Conservation (phyloP, 352 stramenopile genomes). For the Pythium plurisporium region DNA sequence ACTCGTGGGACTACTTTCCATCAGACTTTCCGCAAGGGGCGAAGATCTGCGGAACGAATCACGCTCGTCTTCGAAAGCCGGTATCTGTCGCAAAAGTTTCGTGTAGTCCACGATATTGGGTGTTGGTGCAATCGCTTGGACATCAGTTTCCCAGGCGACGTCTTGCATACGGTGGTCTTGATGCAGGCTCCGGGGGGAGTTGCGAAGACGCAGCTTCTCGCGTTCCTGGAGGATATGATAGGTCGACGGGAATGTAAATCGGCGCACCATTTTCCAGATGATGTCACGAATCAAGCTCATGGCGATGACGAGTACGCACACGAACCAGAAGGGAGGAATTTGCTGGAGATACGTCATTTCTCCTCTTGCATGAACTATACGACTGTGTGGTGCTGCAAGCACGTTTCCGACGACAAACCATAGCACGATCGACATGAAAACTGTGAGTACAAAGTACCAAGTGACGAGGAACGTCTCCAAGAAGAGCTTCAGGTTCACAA, state of each 20-base stretch:
- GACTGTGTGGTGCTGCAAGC: conserved; percentile 42
- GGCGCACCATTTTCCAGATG: conserved; percentile 72
- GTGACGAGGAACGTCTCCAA: conserved; percentile 72
- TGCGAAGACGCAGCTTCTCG: conserved; percentile 54
- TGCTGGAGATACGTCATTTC: conserved; percentile 67
- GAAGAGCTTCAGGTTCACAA: conserved; percentile 76
- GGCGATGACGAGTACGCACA: conserved; percentile 53
- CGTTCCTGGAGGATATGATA: conserved; percentile 81
- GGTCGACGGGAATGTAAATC: conserved; percentile 53
- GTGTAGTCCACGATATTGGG: conserved; percentile 42
- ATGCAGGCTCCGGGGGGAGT: conserved; percentile 52
- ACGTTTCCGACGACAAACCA: conserved; percentile 69
- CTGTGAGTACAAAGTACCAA: conserved; percentile 63
- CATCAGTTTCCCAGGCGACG: conserved; percentile 25
- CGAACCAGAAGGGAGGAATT: conserved; percentile 54
- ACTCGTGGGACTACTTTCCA: conserved; percentile 21
- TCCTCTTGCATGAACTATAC: conserved; percentile 54
- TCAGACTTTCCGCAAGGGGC: conserved; percentile 53
- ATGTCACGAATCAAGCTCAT: conserved; percentile 61
- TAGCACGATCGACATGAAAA: conserved; percentile 45
- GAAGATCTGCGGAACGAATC: conserved; percentile 56
- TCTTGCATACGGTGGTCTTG: conserved; percentile 21
- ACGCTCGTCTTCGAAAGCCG: conserved; percentile 43
- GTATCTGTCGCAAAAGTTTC: conserved; percentile 42
- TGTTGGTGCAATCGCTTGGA: conserved; percentile 21